These are phyloP conservation scores for Casuarina glauca DNA, from an alignment of 306 rosid genomes.

Conservation along the genomic window DNA sequence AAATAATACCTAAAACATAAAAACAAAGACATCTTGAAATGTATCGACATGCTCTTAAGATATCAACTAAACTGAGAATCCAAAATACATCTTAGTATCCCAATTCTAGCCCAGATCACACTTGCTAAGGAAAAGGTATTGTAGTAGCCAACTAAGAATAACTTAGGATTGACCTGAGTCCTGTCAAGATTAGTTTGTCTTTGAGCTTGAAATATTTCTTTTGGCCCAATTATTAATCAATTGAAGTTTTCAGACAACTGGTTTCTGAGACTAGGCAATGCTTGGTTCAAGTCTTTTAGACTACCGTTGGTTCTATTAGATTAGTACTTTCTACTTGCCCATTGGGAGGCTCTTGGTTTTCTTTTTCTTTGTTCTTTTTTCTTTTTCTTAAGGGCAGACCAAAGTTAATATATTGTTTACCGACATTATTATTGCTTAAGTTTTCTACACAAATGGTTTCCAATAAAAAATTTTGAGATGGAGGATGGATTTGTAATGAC, in stretches of 20 bases:
- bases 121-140: constrained; percentile 3
- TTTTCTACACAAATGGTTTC: not conserved
- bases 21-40: constrained; percentile 16
- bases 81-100: not conserved
- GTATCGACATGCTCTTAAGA: not conserved
- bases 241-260: not conserved
- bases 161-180: not conserved
- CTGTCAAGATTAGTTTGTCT: not conserved
- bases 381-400: not conserved
- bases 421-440: not conserved
- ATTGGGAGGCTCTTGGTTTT: not conserved
- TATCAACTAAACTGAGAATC: too few relatives aligned
- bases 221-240: not conserved
- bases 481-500: not conserved
- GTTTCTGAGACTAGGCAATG: not conserved
- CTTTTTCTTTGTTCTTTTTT: not conserved
- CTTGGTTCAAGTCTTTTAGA: not conserved
- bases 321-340: not conserved
- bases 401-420: not conserved
- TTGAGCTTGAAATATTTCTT: not conserved
- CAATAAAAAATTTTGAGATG: not conserved
- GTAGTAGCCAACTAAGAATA: not conserved
- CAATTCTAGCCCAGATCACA: not conserved
- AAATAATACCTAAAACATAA: constrained; percentile 63
- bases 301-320: not conserved